Conservation (phyloP, 495 filamentous ascomycete species). For the Daldinia concentrica region DNA sequence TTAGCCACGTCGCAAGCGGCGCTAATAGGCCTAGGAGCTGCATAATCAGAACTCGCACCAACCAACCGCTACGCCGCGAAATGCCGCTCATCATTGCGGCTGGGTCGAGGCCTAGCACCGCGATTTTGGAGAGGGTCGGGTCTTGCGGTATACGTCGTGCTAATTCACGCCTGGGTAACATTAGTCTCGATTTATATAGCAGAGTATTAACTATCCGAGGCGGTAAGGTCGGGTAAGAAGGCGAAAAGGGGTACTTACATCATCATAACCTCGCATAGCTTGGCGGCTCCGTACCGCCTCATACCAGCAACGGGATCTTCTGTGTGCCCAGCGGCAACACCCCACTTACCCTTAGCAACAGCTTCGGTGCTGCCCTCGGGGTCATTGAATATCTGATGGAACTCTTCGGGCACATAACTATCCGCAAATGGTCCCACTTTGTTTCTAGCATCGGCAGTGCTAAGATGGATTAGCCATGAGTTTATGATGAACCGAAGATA, state of each 20-base stretch:
- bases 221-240: background rate
- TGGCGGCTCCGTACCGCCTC: constrained; percentile 53
- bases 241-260: constrained; percentile 38
- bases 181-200: constrained; percentile 3
- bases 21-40: constrained; percentile 28
- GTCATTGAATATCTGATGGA: constrained; percentile 44
- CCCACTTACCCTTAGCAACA: constrained; percentile 52
- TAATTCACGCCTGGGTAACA: constrained; percentile 46
- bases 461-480: constrained; percentile 1
- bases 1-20: constrained; percentile 33
- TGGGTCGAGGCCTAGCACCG: constrained; percentile 48
- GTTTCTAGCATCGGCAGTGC: constrained; percentile 42
- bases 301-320: constrained; percentile 36
- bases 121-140: constrained; percentile 45
- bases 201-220: background rate
- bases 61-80: constrained; percentile 34
- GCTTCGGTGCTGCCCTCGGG: constrained; percentile 40
- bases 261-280: constrained; percentile 53
- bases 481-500: background rate
- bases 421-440: constrained; percentile 15
- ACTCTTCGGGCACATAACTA: constrained; percentile 41
- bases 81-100: constrained; percentile 49
- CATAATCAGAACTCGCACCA: constrained; percentile 25
- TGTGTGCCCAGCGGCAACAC: constrained; percentile 35
- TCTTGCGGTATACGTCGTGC: constrained; percentile 46